Percentiles rank a stretch among this genome's conserved stretches.
phyloP scores from a whole-genome alignment of 106 monocot species.

The Iris macrosiphon region DNA sequence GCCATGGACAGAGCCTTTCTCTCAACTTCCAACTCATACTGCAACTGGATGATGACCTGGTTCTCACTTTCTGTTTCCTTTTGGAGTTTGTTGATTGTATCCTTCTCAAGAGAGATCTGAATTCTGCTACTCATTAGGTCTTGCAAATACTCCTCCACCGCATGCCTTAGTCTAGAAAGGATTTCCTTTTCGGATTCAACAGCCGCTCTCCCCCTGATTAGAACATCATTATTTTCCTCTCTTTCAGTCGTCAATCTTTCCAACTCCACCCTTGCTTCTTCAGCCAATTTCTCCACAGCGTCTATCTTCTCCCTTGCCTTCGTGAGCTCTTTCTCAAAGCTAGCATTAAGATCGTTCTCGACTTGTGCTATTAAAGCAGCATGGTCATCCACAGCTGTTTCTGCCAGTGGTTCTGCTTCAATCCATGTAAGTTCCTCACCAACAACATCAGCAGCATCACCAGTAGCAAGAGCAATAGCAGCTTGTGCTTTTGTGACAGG shows the following conservation, averaged over 20 bases:
- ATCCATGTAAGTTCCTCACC: slow-evolving; percentile 82
- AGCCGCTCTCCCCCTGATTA: slow-evolving; percentile 48
- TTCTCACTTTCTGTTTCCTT: slow-evolving; percentile 66
- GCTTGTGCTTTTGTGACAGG: slow-evolving; percentile 95
- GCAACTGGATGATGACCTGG: slow-evolving; percentile 45
- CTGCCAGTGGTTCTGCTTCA: slow-evolving; percentile 80
- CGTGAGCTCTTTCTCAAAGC: slow-evolving; percentile 63
- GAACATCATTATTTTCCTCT: slow-evolving; percentile 64
- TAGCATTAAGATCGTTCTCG: slow-evolving; percentile 82
- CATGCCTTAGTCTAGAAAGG: slow-evolving; percentile 53
- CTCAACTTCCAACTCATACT: slow-evolving; percentile 91
- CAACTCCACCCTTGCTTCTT: slow-evolving; percentile 64
- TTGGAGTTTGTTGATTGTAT: slow-evolving; percentile 52
- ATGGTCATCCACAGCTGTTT: slow-evolving; percentile 75
- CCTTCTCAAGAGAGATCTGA: slow-evolving; percentile 62
- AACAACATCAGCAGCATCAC: slow-evolving; percentile 73
- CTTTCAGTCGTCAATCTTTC: slow-evolving; percentile 55
- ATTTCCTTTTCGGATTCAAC: slow-evolving; percentile 89
- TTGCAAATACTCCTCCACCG: slow-evolving; percentile 71
- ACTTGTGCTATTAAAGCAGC: slow-evolving; percentile 70
- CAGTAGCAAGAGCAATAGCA: slow-evolving; percentile 74
- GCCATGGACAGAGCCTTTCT: slow-evolving; percentile 85
- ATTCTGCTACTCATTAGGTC: slow-evolving; percentile 46
- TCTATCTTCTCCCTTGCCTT: slow-evolving; percentile 71
- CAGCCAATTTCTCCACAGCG: slow-evolving; percentile 63